Evolutionary conservation across 495 filamentous ascomycete genomes (phyloP).

Genomic region (Aspergillus kassunensis): DNA sequence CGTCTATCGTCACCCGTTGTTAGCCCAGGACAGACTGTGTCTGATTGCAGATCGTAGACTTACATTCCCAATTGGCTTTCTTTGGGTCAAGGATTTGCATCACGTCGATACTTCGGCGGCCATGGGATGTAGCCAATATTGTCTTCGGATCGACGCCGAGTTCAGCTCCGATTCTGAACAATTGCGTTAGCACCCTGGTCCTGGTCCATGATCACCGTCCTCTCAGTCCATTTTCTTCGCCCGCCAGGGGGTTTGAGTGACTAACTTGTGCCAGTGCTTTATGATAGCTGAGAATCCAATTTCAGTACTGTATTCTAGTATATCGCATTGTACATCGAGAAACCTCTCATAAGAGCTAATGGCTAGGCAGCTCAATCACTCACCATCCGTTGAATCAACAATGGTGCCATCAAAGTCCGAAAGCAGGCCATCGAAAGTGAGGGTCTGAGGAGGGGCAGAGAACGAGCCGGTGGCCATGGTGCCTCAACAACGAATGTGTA

Average conservation of each 20-base stretch:
- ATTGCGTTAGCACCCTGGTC: background rate
- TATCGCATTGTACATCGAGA: background rate
- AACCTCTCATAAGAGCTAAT: background rate
- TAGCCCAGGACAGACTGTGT: too few relatives aligned
- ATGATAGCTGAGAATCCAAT: constrained; percentile 63
- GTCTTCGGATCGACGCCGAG: constrained; percentile 75
- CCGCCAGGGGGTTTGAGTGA: constrained; percentile 2
- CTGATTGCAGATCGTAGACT: too few relatives aligned
- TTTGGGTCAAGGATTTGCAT: constrained; percentile 68
- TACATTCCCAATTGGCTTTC: constrained; percentile 89
- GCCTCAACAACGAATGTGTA: background rate
- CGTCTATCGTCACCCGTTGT: too few relatives aligned
- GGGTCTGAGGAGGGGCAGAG: constrained; percentile 54
- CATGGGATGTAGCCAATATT: constrained; percentile 86
- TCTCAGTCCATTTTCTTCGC: background rate
- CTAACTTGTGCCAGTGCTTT: constrained; percentile 86
- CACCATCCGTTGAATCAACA: constrained; percentile 45
- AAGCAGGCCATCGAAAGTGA: constrained; percentile 71
- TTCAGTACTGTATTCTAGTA: background rate
- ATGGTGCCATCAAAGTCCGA: constrained; percentile 85
- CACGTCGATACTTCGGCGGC: constrained; percentile 78
- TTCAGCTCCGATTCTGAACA: constrained; percentile 68
- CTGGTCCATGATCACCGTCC: too few relatives aligned
- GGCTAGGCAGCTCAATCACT: background rate
- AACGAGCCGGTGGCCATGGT: constrained; percentile 46